Conservation (phyloP, 352 stramenopile species). For the Phytophthora syringae region DNA sequence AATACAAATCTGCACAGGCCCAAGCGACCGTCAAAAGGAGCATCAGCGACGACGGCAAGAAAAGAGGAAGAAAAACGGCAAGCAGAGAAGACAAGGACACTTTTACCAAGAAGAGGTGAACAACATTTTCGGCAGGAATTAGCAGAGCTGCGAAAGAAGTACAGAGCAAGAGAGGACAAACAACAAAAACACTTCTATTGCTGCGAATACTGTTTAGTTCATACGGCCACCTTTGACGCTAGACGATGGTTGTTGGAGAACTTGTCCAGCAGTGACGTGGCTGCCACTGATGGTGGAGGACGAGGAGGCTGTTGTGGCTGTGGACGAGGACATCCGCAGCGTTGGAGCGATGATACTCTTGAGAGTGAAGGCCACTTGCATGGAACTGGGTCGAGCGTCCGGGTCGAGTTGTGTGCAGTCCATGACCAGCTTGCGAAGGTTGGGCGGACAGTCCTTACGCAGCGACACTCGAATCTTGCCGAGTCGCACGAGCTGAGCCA, state of each 20-base stretch:
- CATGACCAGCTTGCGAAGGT: slow-evolving; percentile 55
- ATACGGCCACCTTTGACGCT: slow-evolving; percentile 21
- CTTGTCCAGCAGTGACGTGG: slow-evolving; percentile 13
- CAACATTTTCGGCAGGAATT: slow-evolving; percentile 53
- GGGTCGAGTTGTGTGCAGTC: slow-evolving; percentile 74
- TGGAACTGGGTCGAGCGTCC: slow-evolving; percentile 63
- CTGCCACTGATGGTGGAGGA: slow-evolving; percentile 18
- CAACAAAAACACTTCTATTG: not conserved
- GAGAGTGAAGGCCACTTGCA: slow-evolving; percentile 77
- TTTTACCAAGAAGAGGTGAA: slow-evolving; percentile 68
- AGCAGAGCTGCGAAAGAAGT: slow-evolving; percentile 3
- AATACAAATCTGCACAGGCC: slow-evolving; percentile 27
- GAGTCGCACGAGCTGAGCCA: slow-evolving; percentile 66
- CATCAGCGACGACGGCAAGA: slow-evolving; percentile 23
- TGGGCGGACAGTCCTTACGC: slow-evolving; percentile 63
- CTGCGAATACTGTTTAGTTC: not conserved
- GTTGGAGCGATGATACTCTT: slow-evolving; percentile 74
- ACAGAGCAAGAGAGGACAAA: not conserved
- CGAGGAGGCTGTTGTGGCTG: slow-evolving; percentile 26
- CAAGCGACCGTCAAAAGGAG: slow-evolving; percentile 21
- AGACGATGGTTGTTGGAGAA: slow-evolving; percentile 14
- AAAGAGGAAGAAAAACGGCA: slow-evolving; percentile 33
- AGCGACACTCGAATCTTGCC: slow-evolving; percentile 61
- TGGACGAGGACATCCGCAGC: slow-evolving; percentile 40
- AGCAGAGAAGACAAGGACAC: slow-evolving; percentile 38